phyloP scores from a whole-genome alignment of 495 filamentous ascomycete genomes.

The Penicillium robsamsonii region DNA sequence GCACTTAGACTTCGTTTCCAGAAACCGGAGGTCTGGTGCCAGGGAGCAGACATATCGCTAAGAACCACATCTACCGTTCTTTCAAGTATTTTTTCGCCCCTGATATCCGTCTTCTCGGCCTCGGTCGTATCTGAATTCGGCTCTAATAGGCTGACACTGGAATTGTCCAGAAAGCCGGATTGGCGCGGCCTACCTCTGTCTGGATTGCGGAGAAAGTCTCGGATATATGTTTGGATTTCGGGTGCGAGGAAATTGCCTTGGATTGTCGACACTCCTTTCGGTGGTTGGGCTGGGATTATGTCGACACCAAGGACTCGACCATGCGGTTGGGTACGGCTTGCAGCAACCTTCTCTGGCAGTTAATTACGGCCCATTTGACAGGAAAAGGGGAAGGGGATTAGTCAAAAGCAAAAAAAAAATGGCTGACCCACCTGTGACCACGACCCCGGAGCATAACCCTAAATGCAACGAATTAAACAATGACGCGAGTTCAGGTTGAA shows the following conservation, averaged over 20 bases:
- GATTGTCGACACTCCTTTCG: conserved; percentile 82
- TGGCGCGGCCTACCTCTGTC: conserved; percentile 53
- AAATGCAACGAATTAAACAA: conserved; percentile 14
- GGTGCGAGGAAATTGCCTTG: conserved; percentile 86
- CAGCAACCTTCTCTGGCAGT: conserved; percentile 62
- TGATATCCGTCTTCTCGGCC: conserved; percentile 9
- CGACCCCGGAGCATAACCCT: conserved; percentile 91
- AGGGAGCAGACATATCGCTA: conserved; percentile 99
- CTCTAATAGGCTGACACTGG: conserved; percentile 14
- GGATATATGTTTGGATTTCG: conserved; percentile 68
- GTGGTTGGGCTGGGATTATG: conserved; percentile 86
- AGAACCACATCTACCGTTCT: conserved; percentile 88
- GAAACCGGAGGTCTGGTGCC: conserved; percentile 73
- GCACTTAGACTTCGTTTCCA: conserved; percentile 85
- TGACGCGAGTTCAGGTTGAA: neutral
- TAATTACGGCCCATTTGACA: conserved; percentile 2
- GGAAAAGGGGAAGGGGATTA: neutral
- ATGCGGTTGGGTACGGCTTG: conserved; percentile 67
- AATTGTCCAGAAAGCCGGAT: conserved; percentile 10
- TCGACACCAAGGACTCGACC: conserved; percentile 89
- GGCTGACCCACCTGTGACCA: conserved; percentile 78
- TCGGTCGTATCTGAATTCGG: conserved; percentile 4
- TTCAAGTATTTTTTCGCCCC: conserved; percentile 15
- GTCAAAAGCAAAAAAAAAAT: neutral
- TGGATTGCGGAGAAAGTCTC: conserved; percentile 67